phyloP scores from a whole-genome alignment of 2,329 filamentous ascomycete species.

The Pseudocercospora musae region DNA sequence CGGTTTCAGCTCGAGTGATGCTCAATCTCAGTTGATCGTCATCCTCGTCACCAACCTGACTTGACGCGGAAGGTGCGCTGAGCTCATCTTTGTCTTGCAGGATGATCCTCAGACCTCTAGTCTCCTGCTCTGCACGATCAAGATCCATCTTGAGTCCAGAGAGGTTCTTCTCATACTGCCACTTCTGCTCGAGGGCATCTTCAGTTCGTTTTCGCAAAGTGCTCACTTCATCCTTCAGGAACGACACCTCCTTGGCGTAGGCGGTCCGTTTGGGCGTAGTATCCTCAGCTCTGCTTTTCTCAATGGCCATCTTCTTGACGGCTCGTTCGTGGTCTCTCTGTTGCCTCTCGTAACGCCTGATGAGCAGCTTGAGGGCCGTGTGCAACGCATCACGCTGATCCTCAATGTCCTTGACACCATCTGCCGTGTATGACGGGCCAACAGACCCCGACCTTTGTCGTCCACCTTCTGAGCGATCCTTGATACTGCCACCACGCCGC shows the following conservation, averaged over 20 bases:
- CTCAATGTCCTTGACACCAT: constrained; percentile 78
- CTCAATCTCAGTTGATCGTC: constrained; percentile 57
- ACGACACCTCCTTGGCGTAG: constrained; percentile 79
- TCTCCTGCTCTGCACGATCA: constrained; percentile 91
- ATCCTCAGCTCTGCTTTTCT: constrained; percentile 68
- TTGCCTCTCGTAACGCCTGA: constrained; percentile 82
- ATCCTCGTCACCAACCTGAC: constrained; percentile 35
- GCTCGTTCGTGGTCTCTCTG: constrained; percentile 79
- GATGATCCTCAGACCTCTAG: constrained; percentile 72
- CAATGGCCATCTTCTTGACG: constrained; percentile 70
- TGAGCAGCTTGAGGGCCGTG: constrained; percentile 75
- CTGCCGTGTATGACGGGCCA: constrained; percentile 20
- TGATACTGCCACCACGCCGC: constrained; percentile 29
- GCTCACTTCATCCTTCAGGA: constrained; percentile 78
- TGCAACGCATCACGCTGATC: constrained; percentile 91
- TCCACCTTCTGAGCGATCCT: constrained; percentile 36
- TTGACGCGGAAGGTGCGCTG: constrained; percentile 58
- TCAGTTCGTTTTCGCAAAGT: constrained; percentile 81
- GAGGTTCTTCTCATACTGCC: constrained; percentile 89
- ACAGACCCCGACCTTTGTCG: constrained; percentile 46
- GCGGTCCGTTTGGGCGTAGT: constrained; percentile 70
- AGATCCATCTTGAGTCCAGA: constrained; percentile 92
- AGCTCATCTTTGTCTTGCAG: constrained; percentile 76
- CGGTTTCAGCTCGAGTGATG: constrained; percentile 65
- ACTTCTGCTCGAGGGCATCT: constrained; percentile 92